Evolutionary conservation across 2,329 filamentous ascomycete genomes (phyloP).

Genomic region (Pseudogymnoascus verrucosus): DNA sequence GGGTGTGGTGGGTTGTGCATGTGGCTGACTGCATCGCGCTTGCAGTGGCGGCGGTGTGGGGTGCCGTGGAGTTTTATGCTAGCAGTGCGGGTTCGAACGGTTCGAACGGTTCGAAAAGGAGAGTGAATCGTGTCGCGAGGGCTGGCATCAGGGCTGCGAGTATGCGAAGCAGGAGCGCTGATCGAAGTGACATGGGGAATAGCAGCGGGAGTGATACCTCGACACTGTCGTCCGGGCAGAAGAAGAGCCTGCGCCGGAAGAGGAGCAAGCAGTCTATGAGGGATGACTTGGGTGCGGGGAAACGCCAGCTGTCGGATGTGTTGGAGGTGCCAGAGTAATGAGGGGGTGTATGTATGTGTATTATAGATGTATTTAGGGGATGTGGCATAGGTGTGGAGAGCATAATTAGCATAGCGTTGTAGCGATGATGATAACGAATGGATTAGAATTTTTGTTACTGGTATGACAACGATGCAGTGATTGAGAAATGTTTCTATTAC

Average conservation of each 20-base stretch:
- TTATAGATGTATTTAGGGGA: conserved; percentile 1
- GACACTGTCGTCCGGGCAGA: background rate
- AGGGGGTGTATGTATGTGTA: background rate
- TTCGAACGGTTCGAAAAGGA: background rate
- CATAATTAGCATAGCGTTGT: conserved; percentile 7
- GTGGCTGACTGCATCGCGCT: conserved; percentile 49
- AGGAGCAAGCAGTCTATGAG: conserved; percentile 8
- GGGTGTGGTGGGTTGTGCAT: conserved; percentile 91
- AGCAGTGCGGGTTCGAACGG: background rate
- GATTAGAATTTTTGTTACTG: conserved; percentile 1
- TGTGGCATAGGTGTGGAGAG: background rate
- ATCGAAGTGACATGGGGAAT: background rate
- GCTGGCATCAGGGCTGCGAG: background rate
- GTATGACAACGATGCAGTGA: background rate
- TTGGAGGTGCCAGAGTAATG: conserved; percentile 7
- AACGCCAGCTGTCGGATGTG: conserved; percentile 2
- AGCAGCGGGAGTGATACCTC: background rate
- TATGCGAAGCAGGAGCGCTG: background rate
- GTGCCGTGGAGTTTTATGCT: background rate
- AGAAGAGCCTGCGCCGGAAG: background rate
- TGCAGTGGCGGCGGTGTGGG: background rate
- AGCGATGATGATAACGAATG: conserved; percentile 4
- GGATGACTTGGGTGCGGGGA: background rate
- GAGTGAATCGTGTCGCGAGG: background rate
- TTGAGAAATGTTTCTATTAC: background rate